Evolutionary conservation across 345 rosid species (phyloP), one percentile per base, ranked within the genome.

Genomic region (Eucalyptus marginata): DNA sequence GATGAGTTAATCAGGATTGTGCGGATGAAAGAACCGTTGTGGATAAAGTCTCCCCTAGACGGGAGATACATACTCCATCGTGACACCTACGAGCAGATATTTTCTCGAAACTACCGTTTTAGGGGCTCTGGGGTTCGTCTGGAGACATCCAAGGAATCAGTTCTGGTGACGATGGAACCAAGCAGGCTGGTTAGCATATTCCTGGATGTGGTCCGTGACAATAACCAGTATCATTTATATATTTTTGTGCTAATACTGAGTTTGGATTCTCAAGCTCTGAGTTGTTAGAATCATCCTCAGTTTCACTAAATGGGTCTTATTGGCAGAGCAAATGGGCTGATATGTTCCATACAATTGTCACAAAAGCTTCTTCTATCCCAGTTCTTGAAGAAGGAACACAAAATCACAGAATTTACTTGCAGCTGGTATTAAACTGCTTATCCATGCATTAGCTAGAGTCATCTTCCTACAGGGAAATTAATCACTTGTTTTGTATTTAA

Each of bases 271-370:
- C 27, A 76, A 76, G 47, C 83, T 76, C 47, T 20, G 27, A 36
- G 11, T 36, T 36, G 47, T 76, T 5, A 86, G 59, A n/a, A 86
- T 3, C 64, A 51, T 76, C 46, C 80, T 36, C 27, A 36, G 83
- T 76, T 40, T 76, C 83, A 36, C 46, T 76, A 20, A 76, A 76
- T 36, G 47, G 83, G 83, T 76, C 46, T 59, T 16, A 2, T 87
- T 86, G 62, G 90, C 91, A 97, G 98, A 92, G 90, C 44, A 93
- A 93, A 88, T 94, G 98, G 97, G 51, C 87, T 58, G 94, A 94
- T 51, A 88, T 95, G 29, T 97, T 97, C 86, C 96, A 96, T 50
- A 95, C 97, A n/a, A 92, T 95, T 87, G 96, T 96, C 40, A 92
- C 91, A 33, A 89, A 90, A 79, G 95, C 98, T 87, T 89, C 76